Conservation (phyloP, 2,329 filamentous ascomycete genomes). For the Phoma sp. region DNA sequence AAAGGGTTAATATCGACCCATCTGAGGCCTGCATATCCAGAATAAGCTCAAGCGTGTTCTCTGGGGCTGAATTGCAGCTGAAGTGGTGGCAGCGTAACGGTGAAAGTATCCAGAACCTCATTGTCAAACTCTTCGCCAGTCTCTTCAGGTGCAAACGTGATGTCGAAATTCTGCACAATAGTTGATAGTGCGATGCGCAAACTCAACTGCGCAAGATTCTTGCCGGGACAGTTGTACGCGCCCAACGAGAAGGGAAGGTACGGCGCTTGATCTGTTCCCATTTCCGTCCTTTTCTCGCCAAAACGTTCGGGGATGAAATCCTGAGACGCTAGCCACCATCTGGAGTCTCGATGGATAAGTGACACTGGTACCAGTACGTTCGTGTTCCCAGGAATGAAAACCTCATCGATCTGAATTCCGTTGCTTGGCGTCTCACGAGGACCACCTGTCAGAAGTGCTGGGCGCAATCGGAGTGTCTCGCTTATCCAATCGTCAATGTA, state of each 20-base stretch:
- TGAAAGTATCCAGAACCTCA: slow-evolving; percentile 24
- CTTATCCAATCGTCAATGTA: slow-evolving; percentile 41
- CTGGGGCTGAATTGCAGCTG: slow-evolving; percentile 25
- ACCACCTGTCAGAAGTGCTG: slow-evolving; percentile 43
- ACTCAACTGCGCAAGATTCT: slow-evolving; percentile 28
- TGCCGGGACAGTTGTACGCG: slow-evolving; percentile 27
- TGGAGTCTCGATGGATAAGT: slow-evolving; percentile 35
- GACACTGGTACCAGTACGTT: slow-evolving; percentile 20
- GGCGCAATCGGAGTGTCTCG: slow-evolving; percentile 49
- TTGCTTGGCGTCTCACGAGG: slow-evolving; percentile 47
- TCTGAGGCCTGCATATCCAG: neutral
- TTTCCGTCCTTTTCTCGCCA: slow-evolving; percentile 21
- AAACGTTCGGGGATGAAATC: slow-evolving; percentile 27
- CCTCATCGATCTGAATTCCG: slow-evolving; percentile 36
- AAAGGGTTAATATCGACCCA: no score
- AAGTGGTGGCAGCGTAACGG: slow-evolving; percentile 35
- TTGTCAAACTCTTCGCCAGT: slow-evolving; percentile 31
- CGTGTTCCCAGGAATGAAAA: slow-evolving; percentile 23
- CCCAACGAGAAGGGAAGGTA: slow-evolving; percentile 25
- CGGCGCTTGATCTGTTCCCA: slow-evolving; percentile 24
- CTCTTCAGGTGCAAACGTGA: slow-evolving; percentile 30
- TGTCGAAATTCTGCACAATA: slow-evolving; percentile 29
- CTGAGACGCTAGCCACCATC: slow-evolving; percentile 20
- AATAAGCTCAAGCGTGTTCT: neutral
- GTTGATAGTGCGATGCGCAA: slow-evolving; percentile 24